phyloP scores from a whole-genome alignment of 1,284 basidiomycete genomes.

The Cryptococcus wingfieldii region DNA sequence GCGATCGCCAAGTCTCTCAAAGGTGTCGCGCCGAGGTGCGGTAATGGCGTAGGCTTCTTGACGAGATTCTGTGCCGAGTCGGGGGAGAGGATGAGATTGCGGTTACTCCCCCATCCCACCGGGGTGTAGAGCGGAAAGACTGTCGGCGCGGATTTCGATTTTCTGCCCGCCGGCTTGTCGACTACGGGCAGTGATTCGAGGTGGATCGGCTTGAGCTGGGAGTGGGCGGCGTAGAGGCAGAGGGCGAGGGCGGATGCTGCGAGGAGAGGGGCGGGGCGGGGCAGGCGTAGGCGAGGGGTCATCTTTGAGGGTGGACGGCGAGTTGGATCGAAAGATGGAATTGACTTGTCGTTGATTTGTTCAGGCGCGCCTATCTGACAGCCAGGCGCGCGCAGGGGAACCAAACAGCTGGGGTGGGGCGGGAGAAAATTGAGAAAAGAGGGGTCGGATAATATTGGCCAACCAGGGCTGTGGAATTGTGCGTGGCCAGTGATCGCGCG shows the following conservation, averaged over 20 bases:
- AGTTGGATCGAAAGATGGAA: neutral
- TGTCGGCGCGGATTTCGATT: constrained; percentile 6
- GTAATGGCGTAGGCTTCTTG: constrained; percentile 33
- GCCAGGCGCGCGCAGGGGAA: no score
- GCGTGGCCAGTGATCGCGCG: neutral
- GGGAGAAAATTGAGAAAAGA: constrained; percentile 17
- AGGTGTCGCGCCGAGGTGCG: constrained; percentile 50
- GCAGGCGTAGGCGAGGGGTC: constrained; percentile 14
- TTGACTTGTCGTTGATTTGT: no score
- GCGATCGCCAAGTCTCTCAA: constrained; percentile 72
- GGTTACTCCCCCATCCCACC: constrained; percentile 43
- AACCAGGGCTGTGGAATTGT: constrained; percentile 13
- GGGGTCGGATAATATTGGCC: neutral
- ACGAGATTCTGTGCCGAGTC: constrained; percentile 23
- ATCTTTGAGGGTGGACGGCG: neutral
- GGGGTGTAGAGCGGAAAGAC: constrained; percentile 28
- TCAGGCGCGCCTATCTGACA: no score
- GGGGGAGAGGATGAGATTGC: constrained; percentile 32
- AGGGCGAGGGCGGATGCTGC: constrained; percentile 27
- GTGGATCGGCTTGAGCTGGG: constrained; percentile 18
- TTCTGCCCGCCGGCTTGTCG: no score
- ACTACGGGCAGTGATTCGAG: constrained; percentile 10
- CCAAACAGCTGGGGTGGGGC: no score
- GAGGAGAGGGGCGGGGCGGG: constrained; percentile 28
- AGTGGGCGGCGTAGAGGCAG: constrained; percentile 24